Evolutionary conservation across 2,329 filamentous ascomycete genomes (phyloP), one percentile per base, ranked within the genome.

Genomic region (Sarocladium brachiariae): DNA sequence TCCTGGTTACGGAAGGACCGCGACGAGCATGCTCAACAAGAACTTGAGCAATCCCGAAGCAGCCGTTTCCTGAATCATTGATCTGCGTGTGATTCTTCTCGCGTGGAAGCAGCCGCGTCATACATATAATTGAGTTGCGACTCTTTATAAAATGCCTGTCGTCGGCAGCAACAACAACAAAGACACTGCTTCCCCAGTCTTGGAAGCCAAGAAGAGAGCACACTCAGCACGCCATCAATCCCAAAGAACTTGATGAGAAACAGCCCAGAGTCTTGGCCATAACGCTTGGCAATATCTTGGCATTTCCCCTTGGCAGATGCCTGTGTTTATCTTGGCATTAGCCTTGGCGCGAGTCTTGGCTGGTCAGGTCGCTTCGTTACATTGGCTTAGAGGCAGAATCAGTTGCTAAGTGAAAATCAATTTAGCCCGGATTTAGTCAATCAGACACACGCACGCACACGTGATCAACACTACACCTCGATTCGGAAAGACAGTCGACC

Each of bases 221-320:
- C 27, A 30, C 27, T 7, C 27, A 7, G 13, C 27, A 30, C 27
- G 27, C 43, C 5, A 30, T 3, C 43, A 4, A 16, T 23, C 25
- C 27, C 43, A 47, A n/a, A 47, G 43, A 10, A 31, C 43, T 31
- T 25, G 43, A 47, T 25, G 33, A 47, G 43, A 47, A 47, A 47
- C 43, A n/a, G 43, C 43, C 43, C 6, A 47, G 43, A 47, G n/a
- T 31, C 43, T 47, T 47, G 43, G 43, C 27, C 27, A 19, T 25
- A 19, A 2, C 3, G 4, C 43, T 47, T 47, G 43, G 43, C 43
- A 21, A 4, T 4, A 9, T 4, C 39, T 45, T 45, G 16, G 39
- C 21, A 30, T 30, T 6, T 33, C 11, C 43, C 33, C 43, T 47
- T 47, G 43, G 43, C 43, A 47, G 19, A 33, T 33, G 43, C 25